Conservation (phyloP, 352 stramenopile genomes). For the Globisporangium irregulare region DNA sequence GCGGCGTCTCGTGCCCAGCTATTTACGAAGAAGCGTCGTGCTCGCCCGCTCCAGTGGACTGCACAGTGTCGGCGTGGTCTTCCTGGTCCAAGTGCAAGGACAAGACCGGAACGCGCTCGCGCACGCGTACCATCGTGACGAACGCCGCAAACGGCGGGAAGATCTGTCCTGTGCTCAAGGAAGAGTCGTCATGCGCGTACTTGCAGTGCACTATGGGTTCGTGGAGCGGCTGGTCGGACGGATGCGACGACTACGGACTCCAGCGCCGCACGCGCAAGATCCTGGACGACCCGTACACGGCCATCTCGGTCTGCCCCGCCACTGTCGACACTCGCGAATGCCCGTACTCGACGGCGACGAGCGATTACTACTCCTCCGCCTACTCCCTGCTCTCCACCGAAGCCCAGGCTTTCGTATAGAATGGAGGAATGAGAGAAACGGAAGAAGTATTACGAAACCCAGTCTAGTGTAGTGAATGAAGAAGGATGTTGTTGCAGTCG, state of each 20-base stretch:
- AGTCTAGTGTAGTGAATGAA: not conserved
- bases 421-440: not conserved
- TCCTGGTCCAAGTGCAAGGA: constrained; percentile 26
- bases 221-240: constrained; percentile 26
- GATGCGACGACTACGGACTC: constrained; percentile 32
- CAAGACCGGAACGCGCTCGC: constrained; percentile 16
- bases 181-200: constrained; percentile 23
- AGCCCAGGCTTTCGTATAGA: constrained; percentile 26
- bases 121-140: constrained; percentile 27
- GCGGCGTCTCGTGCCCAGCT: constrained; percentile 30
- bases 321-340: constrained; percentile 28
- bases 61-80: constrained; percentile 23
- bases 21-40: constrained; percentile 17
- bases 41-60: constrained; percentile 22
- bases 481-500: not conserved
- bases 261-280: constrained; percentile 33
- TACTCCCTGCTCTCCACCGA: constrained; percentile 20
- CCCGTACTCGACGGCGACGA: constrained; percentile 29
- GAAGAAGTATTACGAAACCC: not conserved
- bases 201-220: constrained; percentile 27
- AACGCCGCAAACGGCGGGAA: constrained; percentile 27
- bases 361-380: constrained; percentile 25
- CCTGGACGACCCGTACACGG: constrained; percentile 29
- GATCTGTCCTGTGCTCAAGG: constrained; percentile 17
- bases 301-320: constrained; percentile 23